Percentiles rank a stretch among this genome's conserved stretches.
Conservation (phyloP, 2,329 filamentous ascomycete genomes). For the Neonectria sp. region DNA sequence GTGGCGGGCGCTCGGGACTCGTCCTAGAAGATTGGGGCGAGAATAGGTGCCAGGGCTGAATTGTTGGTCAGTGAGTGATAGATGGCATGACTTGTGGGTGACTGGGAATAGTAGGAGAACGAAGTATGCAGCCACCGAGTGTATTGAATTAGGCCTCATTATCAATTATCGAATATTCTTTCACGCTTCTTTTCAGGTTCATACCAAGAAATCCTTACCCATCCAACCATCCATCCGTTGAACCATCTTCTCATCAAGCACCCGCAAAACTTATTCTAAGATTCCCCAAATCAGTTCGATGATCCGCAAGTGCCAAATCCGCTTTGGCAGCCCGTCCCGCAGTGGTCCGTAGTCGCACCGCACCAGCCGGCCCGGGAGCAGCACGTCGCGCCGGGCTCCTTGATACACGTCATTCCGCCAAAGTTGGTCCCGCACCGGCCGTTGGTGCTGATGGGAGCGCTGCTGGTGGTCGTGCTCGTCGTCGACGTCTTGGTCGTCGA, state of each 20-base stretch:
- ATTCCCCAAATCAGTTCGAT: conserved; percentile 9
- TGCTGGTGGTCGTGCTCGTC: conserved; percentile 22
- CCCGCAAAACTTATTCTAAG: neutral
- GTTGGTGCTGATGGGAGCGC: conserved; percentile 30
- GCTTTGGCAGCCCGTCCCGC: conserved; percentile 56
- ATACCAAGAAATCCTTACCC: neutral
- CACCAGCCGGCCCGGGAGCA: conserved; percentile 54
- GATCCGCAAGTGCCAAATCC: conserved; percentile 47
- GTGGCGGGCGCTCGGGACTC: neutral
- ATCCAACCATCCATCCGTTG: neutral
- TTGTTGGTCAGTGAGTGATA: neutral
- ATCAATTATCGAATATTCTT: conserved; percentile 8
- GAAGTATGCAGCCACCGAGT: neutral
- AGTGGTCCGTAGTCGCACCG: conserved; percentile 58
- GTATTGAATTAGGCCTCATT: conserved; percentile 5
- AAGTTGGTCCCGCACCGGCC: conserved; percentile 49
- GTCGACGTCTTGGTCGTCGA: conserved; percentile 12
- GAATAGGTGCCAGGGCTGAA: neutral
- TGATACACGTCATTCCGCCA: conserved; percentile 43
- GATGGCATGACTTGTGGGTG: no score
- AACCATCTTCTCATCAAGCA: neutral
- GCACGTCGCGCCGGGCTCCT: conserved; percentile 45
- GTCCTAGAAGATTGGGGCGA: neutral
- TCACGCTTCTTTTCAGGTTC: neutral
- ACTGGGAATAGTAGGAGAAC: neutral